Base-by-base conservation (phyloP, 768 basidiomycete genomes). In the Arthromyces matolae region DNA sequence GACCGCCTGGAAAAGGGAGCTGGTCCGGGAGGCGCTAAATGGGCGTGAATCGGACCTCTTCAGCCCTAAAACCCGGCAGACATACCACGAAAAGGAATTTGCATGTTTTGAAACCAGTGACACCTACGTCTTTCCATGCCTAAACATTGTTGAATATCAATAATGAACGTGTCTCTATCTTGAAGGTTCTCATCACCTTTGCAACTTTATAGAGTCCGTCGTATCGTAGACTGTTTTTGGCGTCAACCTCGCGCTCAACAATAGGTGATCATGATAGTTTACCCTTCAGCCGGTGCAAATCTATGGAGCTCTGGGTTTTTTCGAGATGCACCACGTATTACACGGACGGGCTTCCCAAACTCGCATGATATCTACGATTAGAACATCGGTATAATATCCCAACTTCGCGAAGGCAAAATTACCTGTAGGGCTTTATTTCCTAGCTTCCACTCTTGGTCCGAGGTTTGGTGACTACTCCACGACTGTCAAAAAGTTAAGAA, bases 401-500 rank as follows among this genome's bases (percentile, higher is more conserved):
- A 4, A 13, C 18, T 20, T 5, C 5, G 18, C 32, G 14, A 29
- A 7, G 35, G 8, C n/a, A 7, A 37, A 0, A 25, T 3, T 42
- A 58, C 59, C 54, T 53, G 48, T 23, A 60, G 38, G 12, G 59
- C 57, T 29, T 28, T 49, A 22, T 62, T 62, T n/a, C 59, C 63
- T 4, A 37, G 3, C 5, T 28, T 50, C 55, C 55, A 59, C 41
- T 58, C 57, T 44, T 59, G 60, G 29, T 64, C 57, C 52, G 62
- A 64, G 37, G 60, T 56, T 39, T 71, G 72, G 5, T 63, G 61
- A 24, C 70, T 70, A 5, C 10, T 59, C 59, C 71, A 73, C 19
- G 23, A 25, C 46, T 48, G 16, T 40, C 27, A 34, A 8, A 14
- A 45, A 20, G 18, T 16, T 13, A 13, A 31, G 29, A 29, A n/a